These are phyloP conservation scores for Schwanniomyces sp. DNA, from an alignment of 805 yeast genomes.

Conservation along the genomic window DNA sequence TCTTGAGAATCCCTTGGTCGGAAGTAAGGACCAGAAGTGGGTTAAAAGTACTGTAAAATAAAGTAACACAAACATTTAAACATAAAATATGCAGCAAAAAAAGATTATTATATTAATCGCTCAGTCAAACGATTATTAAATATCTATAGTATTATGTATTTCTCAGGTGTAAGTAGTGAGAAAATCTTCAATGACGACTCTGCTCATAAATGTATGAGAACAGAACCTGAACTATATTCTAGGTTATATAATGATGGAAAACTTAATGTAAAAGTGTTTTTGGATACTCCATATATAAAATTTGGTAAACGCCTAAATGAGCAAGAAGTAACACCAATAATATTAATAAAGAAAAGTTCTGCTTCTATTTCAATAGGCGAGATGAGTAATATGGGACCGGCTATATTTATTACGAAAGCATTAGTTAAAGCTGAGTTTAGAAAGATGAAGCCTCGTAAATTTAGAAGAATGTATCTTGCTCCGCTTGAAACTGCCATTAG, in stretches of 20 bases:
- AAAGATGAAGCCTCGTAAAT: conserved; percentile 3
- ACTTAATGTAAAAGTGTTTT: conserved; percentile 1
- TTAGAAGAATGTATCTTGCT: conserved; percentile 2
- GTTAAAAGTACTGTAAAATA: no score
- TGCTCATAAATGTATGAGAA: neutral
- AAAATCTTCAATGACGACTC: neutral
- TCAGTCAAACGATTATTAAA: no score
- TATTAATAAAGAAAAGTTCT: conserved; percentile 1
- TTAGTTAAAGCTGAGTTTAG: neutral
- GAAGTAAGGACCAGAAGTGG: no score
- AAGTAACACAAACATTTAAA: no score
- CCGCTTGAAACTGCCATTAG: conserved; percentile 2
- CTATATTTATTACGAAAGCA: neutral
- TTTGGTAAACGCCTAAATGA: neutral
- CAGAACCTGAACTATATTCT: neutral
- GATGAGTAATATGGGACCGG: neutral
- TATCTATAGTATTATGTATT: conserved; percentile 3
- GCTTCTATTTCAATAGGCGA: conserved; percentile 1
- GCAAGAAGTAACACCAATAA: neutral
- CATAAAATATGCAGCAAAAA: no score
- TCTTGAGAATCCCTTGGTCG: no score
- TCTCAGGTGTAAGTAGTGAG: conserved; percentile 3
- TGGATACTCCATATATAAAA: conserved; percentile 1
- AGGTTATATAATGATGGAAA: neutral
- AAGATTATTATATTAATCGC: no score